Percentiles rank a stretch among this genome's conserved stretches.
These are phyloP conservation scores for Fusarium multiceps DNA, from an alignment of 2,329 filamentous ascomycete species.

Conservation along the genomic window DNA sequence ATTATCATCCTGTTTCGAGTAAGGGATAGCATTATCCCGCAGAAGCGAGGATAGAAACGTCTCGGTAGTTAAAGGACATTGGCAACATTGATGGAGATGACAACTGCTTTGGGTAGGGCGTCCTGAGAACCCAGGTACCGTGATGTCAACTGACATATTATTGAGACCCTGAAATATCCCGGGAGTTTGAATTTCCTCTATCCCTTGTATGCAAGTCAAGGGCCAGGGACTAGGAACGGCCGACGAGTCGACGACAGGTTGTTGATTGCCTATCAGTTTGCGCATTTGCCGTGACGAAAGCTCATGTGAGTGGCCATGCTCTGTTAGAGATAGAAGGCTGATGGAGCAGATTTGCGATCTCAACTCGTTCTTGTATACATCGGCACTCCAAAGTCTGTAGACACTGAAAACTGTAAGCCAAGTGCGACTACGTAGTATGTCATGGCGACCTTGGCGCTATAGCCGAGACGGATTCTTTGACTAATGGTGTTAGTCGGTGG, in stretches of 20 bases:
- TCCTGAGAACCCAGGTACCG: background rate
- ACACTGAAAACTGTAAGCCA: background rate
- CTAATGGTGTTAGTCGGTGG: background rate
- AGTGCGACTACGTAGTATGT: background rate
- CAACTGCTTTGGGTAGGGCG: constrained; percentile 16
- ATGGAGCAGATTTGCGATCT: background rate
- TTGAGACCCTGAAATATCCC: constrained; percentile 20
- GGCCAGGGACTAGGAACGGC: constrained; percentile 14
- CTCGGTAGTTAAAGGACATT: constrained; percentile 15
- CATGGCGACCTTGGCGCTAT: background rate
- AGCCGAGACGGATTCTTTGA: background rate
- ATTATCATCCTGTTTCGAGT: constrained; percentile 4
- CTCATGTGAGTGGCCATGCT: background rate
- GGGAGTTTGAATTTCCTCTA: constrained; percentile 10
- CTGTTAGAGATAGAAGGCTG: background rate
- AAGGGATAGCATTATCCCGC: background rate
- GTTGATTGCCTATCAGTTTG: background rate
- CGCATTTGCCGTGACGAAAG: background rate
- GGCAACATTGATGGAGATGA: constrained; percentile 13
- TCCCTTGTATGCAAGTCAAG: background rate
- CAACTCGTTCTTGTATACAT: background rate
- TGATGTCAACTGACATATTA: constrained; percentile 12
- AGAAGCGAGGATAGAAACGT: constrained; percentile 4
- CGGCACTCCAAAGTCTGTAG: background rate
- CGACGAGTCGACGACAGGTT: constrained; percentile 11